Base-by-base conservation (phyloP, 2,329 filamentous ascomycete species). In the Cercospora zeae-maydis region DNA sequence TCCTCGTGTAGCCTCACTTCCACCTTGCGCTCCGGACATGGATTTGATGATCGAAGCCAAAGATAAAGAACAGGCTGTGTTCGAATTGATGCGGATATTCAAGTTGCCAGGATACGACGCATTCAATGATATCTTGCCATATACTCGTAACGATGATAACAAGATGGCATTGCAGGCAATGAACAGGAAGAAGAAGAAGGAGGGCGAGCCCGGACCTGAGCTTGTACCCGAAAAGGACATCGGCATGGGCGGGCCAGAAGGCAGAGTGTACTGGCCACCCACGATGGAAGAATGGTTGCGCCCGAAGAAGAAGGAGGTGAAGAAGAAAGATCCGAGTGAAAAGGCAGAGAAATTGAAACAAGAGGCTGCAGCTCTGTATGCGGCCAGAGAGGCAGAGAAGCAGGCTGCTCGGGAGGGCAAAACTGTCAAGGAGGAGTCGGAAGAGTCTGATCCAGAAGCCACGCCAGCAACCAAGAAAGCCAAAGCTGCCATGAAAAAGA, bases 41-140 rank as follows among this genome's bases (percentile, higher is more conserved):
- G 93, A 97, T 73, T 81, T 98, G n/a, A 98, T 98, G 93, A 97
- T 98, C 64, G 93, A 98, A 78, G 93, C 93, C 53, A 98, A 98
- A 75, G 93, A 97, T 73, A 98, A 98, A 77, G 93, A 98, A 75
- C 93, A 98, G 76, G 92, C 93, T 0, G 92, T 97, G 0, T 96
- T 98, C 71, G 92, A 96, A 67, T 82, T 98, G 16, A 97, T 97
- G 92, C 84, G 89, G 21, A 92, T 83, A 0, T 96, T 92, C 75
- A 92, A 88, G 70, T 81, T 98, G 0, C 91, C 92, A 0, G 92
- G 92, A 0, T 90, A 87, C 77, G 82, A 95, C 19, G 83, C 78
- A 0, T 86, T 96, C 73, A 89, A 89, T 68, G 87, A 96, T 59
- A 80, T 98, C 1, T 80, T 93, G 2, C 92, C 93, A 0, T 84